Conservation (phyloP, 345 rosid genomes). For the Populus deltoides region DNA sequence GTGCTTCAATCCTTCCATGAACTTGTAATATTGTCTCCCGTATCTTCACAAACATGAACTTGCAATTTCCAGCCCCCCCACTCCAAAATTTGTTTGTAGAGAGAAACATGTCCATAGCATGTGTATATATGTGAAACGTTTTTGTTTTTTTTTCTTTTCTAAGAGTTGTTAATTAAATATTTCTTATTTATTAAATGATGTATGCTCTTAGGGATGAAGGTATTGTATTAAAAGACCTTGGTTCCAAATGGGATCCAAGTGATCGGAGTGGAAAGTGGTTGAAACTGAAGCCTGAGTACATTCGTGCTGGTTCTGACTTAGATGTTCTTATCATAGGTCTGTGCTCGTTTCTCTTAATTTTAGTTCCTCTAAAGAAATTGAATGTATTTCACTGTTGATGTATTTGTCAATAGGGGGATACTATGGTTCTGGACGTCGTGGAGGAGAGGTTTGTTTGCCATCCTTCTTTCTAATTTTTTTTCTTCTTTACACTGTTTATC, state of each 20-base stretch:
- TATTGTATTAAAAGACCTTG: conserved; percentile 76
- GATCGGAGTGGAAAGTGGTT: conserved; percentile 98
- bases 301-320: conserved; percentile 81
- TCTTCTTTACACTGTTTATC: neutral
- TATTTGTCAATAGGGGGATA: conserved; percentile 67
- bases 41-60: no score
- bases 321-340: conserved; percentile 92
- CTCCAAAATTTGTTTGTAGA: no score
- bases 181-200: neutral
- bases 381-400: neutral
- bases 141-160: neutral
- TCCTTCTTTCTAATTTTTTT: conserved; percentile 8
- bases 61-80: no score
- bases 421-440: conserved; percentile 95
- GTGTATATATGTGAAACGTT: neutral
- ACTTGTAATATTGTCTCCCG: no score
- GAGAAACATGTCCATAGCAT: no score
- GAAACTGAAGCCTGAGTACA: conserved; percentile 90
- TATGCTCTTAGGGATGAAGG: conserved; percentile 74
- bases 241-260: conserved; percentile 95
- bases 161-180: neutral
- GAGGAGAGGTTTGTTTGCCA: conserved; percentile 63
- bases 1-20: neutral
- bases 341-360: conserved; percentile 10
- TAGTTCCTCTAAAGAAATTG: conserved; percentile 11